Evolutionary conservation across 805 yeast genomes (phyloP), one percentile per base, ranked within the genome.

Genomic region (Torulaspora delbrueckii): DNA sequence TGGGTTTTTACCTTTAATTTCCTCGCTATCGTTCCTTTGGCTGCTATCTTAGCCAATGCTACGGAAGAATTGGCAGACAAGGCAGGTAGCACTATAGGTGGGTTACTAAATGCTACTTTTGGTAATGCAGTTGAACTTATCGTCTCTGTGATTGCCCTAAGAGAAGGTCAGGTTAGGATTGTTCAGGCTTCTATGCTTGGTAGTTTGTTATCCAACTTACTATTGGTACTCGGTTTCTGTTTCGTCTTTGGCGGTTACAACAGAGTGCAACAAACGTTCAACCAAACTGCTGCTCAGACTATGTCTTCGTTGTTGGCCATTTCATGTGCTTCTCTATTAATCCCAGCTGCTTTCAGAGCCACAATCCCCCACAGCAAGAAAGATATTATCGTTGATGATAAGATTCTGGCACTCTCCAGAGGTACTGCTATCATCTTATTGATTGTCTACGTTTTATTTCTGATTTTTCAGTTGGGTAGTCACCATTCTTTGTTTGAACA

Each of bases 111-210:
- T 68, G 99, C 99, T 2, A 90, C 98, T 8, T 87, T 93, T 64
- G 99, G 99, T 48, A 93, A 93, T 65, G 98, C 98, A 2, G 96
- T 93, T 18, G 99, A 93, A 70, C 79, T 93, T 49, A 93, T 93
- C 65, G 98, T 93, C 28, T 86, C 96, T 1, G 73, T 93, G 23
- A 88, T 93, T 55, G 99, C 99, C 1, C 73, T 93, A 58, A 74
- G 70, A 55, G 84, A 86, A 36, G 86, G 87, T 55, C 97, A 93
- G 68, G 81, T 93, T 42, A 77, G 96, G 52, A 90, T 93, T 59
- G 98, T 93, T 24, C 98, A 93, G 68, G 96, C 98, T 2, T 86
- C 96, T 16, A 91, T 93, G 98, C 76, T 93, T 47, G 99, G 99
- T 26, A 84, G 95, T 43, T 86, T 93, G 50, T 73, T 93, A 47